Evolutionary conservation across 2,329 filamentous ascomycete genomes (phyloP).

Genomic region (Claviceps sp.): DNA sequence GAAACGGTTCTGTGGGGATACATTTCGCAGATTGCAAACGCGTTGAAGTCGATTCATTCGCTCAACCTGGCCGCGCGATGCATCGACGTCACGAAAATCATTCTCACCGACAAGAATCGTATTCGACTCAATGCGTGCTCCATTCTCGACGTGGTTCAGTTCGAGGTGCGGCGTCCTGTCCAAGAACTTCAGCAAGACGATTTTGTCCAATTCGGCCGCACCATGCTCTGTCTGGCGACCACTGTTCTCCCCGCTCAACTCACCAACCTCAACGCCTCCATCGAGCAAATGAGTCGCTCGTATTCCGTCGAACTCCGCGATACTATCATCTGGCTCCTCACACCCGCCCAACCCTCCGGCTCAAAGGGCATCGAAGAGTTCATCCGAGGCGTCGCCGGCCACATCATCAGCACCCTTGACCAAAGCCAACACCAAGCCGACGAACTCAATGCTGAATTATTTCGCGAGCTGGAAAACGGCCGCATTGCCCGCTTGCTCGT

Average conservation of each 20-base stretch:
- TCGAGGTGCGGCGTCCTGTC: constrained; percentile 54
- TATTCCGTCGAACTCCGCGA: constrained; percentile 72
- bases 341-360: constrained; percentile 39
- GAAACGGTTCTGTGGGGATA: constrained; percentile 84
- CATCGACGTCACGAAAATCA: constrained; percentile 75
- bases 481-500: constrained; percentile 64
- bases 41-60: constrained; percentile 72
- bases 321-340: constrained; percentile 70
- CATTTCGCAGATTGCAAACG: constrained; percentile 80
- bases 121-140: constrained; percentile 80
- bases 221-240: constrained; percentile 72
- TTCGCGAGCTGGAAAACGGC: constrained; percentile 78
- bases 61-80: constrained; percentile 72
- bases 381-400: constrained; percentile 61
- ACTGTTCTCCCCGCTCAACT: constrained; percentile 42
- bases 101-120: constrained; percentile 81
- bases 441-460: constrained; percentile 56
- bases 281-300: constrained; percentile 63
- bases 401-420: constrained; percentile 64
- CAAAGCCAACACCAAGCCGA: constrained; percentile 69
- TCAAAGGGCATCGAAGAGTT: constrained; percentile 70
- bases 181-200: constrained; percentile 79
- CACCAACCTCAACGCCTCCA: constrained; percentile 51
- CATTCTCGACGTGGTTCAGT: constrained; percentile 79
- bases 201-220: constrained; percentile 66